These are phyloP conservation scores for Vaccinium corymbosum DNA, from an alignment of 148 eudicot genomes.

Conservation along the genomic window DNA sequence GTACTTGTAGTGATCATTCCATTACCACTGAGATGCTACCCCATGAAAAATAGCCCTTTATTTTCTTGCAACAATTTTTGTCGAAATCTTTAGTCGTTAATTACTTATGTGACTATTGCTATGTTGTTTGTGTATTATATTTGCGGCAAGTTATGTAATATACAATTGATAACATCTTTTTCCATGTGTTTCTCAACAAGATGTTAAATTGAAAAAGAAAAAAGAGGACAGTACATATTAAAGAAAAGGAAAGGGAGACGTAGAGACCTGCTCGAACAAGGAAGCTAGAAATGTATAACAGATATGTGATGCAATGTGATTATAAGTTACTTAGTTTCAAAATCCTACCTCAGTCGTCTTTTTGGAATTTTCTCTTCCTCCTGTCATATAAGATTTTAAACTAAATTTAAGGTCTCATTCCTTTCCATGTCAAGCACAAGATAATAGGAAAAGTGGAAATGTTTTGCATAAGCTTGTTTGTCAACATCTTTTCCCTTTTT, in stretches of 20 bases:
- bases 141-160: not conserved
- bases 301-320: not conserved
- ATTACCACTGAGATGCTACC: not conserved
- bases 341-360: not conserved
- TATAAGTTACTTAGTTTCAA: not conserved
- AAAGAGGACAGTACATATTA: not conserved
- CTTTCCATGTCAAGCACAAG: not conserved
- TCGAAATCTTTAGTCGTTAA: not conserved
- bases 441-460: not conserved
- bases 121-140: not conserved
- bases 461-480: not conserved
- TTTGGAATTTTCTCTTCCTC: slow-evolving; percentile 7
- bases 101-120: not conserved
- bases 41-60: not conserved
- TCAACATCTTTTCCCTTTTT: not conserved
- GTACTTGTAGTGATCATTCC: not conserved
- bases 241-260: not conserved
- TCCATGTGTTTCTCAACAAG: not conserved
- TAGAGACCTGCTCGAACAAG: not conserved
- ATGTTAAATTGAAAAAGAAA: not conserved
- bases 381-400: not conserved
- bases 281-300: not conserved
- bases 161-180: not conserved
- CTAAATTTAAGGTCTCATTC: not conserved
- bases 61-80: not conserved